These are phyloP conservation scores for Podospora comata DNA, from an alignment of 495 filamentous ascomycete species.

Conservation along the genomic window DNA sequence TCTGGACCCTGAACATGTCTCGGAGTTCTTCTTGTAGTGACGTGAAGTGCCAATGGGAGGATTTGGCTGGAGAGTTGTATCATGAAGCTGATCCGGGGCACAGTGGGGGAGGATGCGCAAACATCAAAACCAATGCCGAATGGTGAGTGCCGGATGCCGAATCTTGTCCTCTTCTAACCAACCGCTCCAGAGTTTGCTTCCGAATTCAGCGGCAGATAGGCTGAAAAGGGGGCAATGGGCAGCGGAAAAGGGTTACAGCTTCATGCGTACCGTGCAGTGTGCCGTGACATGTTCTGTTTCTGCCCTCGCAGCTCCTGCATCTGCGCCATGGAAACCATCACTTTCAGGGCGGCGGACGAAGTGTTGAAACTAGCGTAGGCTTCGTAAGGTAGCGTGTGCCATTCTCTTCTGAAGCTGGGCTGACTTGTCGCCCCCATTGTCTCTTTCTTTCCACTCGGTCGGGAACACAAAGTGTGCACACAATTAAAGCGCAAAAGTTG, in stretches of 20 bases:
- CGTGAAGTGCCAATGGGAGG: not conserved
- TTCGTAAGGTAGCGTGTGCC: too few relatives aligned
- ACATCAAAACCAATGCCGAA: too few relatives aligned
- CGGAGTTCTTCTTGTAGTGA: not conserved
- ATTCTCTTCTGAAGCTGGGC: too few relatives aligned
- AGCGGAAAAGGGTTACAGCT: not conserved
- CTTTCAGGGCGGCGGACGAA: not conserved
- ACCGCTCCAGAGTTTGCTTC: not conserved
- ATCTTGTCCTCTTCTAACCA: too few relatives aligned
- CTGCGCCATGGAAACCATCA: constrained; percentile 3
- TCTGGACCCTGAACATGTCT: not conserved
- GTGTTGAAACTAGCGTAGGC: not conserved
- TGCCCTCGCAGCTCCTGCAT: not conserved
- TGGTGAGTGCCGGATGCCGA: too few relatives aligned
- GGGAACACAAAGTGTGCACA: not conserved
- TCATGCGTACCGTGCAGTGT: constrained; percentile 4
- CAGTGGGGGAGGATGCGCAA: not conserved
- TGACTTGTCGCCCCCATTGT: not conserved
- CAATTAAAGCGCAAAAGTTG: not conserved
- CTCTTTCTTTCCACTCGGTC: not conserved
- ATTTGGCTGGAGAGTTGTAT: not conserved
- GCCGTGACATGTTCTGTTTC: constrained; percentile 3
- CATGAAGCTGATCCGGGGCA: not conserved
- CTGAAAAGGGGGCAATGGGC: not conserved
- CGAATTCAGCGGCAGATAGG: not conserved